phyloP scores from a whole-genome alignment of 2,329 filamentous ascomycete species.

The Microdochium trichocladiopsis region DNA sequence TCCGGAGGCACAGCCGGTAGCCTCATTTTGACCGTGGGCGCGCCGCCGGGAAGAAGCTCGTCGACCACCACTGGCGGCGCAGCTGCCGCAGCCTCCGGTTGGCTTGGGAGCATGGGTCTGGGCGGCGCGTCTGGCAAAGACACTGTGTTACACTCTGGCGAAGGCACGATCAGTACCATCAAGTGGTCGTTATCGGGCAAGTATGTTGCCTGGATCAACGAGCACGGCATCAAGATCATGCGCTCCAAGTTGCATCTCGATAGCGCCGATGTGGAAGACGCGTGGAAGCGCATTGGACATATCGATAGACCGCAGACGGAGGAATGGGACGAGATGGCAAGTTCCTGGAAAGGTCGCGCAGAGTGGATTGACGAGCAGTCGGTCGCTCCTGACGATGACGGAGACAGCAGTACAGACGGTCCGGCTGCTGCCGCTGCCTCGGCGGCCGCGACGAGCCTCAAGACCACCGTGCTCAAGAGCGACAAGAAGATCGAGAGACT shows the following conservation, averaged over 20 bases:
- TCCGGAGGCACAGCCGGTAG: slow-evolving; percentile 87
- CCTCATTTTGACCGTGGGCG: slow-evolving; percentile 78
- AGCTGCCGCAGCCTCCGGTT: slow-evolving; percentile 76
- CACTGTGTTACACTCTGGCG: slow-evolving; percentile 80
- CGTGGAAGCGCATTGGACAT: slow-evolving; percentile 93
- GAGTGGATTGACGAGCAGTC: slow-evolving; percentile 89
- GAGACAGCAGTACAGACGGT: slow-evolving; percentile 42
- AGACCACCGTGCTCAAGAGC: slow-evolving; percentile 38
- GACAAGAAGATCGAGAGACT: slow-evolving; percentile 63
- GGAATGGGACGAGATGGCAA: slow-evolving; percentile 93
- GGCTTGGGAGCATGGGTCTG: slow-evolving; percentile 83
- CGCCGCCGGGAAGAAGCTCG: slow-evolving; percentile 71
- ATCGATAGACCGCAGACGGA: slow-evolving; percentile 81
- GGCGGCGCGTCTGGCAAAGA: slow-evolving; percentile 76
- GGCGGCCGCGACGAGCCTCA: slow-evolving; percentile 37
- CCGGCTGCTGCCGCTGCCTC: slow-evolving; percentile 22
- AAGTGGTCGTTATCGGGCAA: slow-evolving; percentile 92
- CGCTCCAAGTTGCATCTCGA: slow-evolving; percentile 79
- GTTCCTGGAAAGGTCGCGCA: slow-evolving; percentile 84
- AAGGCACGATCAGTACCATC: slow-evolving; percentile 84
- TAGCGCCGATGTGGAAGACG: slow-evolving; percentile 66
- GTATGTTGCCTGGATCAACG: slow-evolving; percentile 92
- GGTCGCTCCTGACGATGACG: slow-evolving; percentile 44
- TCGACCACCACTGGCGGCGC: slow-evolving; percentile 83
- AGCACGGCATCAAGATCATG: slow-evolving; percentile 98